Evolutionary conservation across 768 basidiomycete species (phyloP), one percentile per base, ranked within the genome.

Genomic region (Gloeophyllum trabeum): DNA sequence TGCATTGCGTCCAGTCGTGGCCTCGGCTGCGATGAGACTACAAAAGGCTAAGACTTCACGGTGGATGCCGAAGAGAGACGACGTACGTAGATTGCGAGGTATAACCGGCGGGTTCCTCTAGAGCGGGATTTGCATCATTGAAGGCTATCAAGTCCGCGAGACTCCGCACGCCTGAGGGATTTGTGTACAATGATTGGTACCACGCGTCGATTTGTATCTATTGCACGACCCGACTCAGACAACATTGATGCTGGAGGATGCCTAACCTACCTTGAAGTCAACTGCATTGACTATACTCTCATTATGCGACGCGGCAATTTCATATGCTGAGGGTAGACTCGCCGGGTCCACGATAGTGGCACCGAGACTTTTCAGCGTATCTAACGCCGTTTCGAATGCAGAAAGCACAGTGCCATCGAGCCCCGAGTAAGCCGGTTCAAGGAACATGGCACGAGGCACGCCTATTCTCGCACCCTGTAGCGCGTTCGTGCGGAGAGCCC

Each of bases 401-500:
- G 41, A 41, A 35, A 51, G 52, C 24, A 34, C 48, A 19, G 49
- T 58, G 22, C 59, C 57, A 5, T 61, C 58, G 34, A 55, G 56
- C 10, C 36, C 36, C 7, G 21, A 61, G 51, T 5, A 49, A 55
- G 28, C 57, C 51, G 28, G 41, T 22, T 50, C 46, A 40, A 40
- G 30, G 24, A 43, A 45, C 40, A 41, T 37, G 41, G 34, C 45
- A 64, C 59, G 24, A 62, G 45, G 47, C 64, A 78, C 74, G 2
- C 75, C 75, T 25, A 77, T 71, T 6, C 74, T 64, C 46, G 64
- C 69, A 6, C 76, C 75, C 28, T 47, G 54, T 4, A 37, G 20
- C 10, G 36, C 36, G 20, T 19, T 37, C 13, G 13, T 21, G 20
- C 20, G 7, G 10, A 37, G 36, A 10, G 36, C 36, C 36, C 20